Conservation (phyloP, 1,284 basidiomycete species). For the Gymnopus androsaceus region DNA sequence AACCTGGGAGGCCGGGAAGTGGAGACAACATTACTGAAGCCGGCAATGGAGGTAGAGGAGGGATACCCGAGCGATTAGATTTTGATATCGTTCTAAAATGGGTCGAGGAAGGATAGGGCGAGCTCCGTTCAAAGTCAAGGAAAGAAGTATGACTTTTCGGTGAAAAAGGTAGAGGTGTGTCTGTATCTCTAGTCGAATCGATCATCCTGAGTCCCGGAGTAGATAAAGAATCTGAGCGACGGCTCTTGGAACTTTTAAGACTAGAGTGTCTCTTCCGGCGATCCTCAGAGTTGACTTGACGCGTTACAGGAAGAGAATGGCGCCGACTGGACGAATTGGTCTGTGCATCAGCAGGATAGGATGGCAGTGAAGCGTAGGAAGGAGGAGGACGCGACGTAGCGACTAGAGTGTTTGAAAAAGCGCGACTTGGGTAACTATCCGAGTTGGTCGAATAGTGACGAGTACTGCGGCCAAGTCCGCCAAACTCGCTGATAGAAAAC, state of each 20-base stretch:
- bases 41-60: constrained; percentile 24
- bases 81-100: not conserved
- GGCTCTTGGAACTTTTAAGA: constrained; percentile 25
- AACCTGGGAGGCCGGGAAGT: not conserved
- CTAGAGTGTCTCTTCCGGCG: constrained; percentile 28
- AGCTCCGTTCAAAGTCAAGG: constrained; percentile 2
- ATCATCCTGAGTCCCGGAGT: constrained; percentile 25
- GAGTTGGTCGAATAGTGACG: constrained; percentile 1
- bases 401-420: constrained; percentile 16
- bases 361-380: constrained; percentile 4
- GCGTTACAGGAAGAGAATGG: constrained; percentile 32
- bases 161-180: constrained; percentile 18
- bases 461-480: constrained; percentile 4
- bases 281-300: constrained; percentile 14
- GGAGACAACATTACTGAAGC: constrained; percentile 14
- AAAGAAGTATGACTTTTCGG: constrained; percentile 9
- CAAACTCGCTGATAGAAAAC: constrained; percentile 18
- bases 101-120: not conserved
- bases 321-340: constrained; percentile 24
- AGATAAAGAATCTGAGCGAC: constrained; percentile 22
- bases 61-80: constrained; percentile 8
- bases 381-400: constrained; percentile 1
- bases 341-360: constrained; percentile 11
- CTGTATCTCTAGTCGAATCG: constrained; percentile 16
- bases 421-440: constrained; percentile 17